Evolutionary conservation across 2,329 filamentous ascomycete species (phyloP), one percentile per base, ranked within the genome.

Genomic region (Claviceps purpurea): DNA sequence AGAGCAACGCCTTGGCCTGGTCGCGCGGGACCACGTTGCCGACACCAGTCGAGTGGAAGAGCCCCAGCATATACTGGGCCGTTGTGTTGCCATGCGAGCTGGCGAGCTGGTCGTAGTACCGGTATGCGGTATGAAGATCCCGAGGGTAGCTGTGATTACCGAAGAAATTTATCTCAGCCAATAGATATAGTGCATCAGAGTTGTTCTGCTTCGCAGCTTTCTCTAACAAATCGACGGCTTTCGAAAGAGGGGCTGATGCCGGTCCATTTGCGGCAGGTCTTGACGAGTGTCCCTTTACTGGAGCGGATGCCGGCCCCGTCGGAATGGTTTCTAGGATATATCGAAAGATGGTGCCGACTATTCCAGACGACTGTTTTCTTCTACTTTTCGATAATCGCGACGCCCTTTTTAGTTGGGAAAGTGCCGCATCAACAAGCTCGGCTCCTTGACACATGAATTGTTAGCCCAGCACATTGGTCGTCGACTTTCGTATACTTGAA

Each of bases 81-180:
- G 91, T 95, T 57, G 81, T 85, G 67, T 98, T 97, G 45, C 91
- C 93, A 58, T 85, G 79, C 54, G 84, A 66, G 18, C 77, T 75
- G 2, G 91, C 88, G 51, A 98, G 76, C 55, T 83, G 76, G 56
- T 86, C 75, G 68, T 97, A 98, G 70, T 88, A 79, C 57, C 78
- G 74, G 64, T 95, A 95, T 0, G 93, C 88, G 47, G 79, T 75
- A 37, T 78, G 74, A 59, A 95, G 89, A 64, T 96, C 82, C 57
- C 84, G 78, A 1, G 91, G 90, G 62, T 96, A 79, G 22, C 87
- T 86, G 68, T 85, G 95, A 68, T 97, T 96, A 64, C 93, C 93
- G 62, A 93, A 89, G 68, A 97, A 97, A 72, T 94, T 95, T 77
- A 98, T 84, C 65, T 98, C 88, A 18, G 88, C 93, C 24, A 98